phyloP scores from a whole-genome alignment of 2,329 filamentous ascomycete genomes.

The Teratosphaeria viscida region DNA sequence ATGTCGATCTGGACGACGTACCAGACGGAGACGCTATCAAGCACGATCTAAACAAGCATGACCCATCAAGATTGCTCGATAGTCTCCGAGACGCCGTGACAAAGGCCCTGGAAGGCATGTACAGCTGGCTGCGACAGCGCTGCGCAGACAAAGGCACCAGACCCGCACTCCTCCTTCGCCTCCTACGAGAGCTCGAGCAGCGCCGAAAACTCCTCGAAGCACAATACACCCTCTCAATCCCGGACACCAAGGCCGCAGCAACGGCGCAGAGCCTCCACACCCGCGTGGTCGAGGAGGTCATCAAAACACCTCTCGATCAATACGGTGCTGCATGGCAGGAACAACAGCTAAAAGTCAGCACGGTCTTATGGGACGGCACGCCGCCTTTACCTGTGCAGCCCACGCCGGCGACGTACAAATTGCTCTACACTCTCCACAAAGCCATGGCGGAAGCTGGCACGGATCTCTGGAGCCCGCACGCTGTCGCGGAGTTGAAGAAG shows the following conservation, averaged over 20 bases:
- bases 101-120: conserved; percentile 8
- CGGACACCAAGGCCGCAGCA: neutral
- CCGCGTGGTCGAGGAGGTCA: neutral
- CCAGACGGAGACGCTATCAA: conserved; percentile 50
- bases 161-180: conserved; percentile 53
- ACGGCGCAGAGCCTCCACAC: neutral
- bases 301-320: neutral
- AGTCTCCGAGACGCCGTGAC: conserved; percentile 11
- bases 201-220: conserved; percentile 43
- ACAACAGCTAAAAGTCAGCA: neutral
- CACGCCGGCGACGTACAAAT: conserved; percentile 61
- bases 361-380: conserved; percentile 65
- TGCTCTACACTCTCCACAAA: conserved; percentile 54
- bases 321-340: conserved; percentile 37
- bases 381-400: conserved; percentile 68
- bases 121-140: conserved; percentile 3
- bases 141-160: neutral
- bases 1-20: conserved; percentile 62
- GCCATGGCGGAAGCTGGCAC: conserved; percentile 61
- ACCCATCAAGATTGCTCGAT: conserved; percentile 48
- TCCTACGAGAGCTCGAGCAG: conserved; percentile 63
- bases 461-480: conserved; percentile 71
- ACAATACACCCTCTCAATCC: neutral
- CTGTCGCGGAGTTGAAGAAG: conserved; percentile 54
- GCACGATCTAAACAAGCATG: conserved; percentile 58